Base-by-base conservation (phyloP, 768 basidiomycete species). In the Lactarius psammicola region DNA sequence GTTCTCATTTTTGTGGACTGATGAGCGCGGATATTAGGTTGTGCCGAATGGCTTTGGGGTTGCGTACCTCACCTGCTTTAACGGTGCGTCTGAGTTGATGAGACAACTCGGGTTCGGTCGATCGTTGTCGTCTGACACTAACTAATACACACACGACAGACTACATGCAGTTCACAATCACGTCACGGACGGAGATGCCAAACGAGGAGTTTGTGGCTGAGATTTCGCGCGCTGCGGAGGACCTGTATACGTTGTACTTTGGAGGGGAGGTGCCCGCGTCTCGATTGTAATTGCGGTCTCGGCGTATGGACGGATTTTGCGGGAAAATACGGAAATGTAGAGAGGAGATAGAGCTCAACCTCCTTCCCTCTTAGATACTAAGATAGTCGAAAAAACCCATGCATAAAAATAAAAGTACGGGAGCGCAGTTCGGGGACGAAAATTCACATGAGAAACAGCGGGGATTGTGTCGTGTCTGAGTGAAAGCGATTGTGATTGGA, bases 31-130 rank as follows among this genome's bases (percentile, higher is more conserved):
- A 49, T 20, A 20, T 38, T 63, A 84, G 83, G 91, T 98, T 54
- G 93, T 96, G 30, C 88, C 92, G 1, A 88, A 97, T 69, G 95
- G 95, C 1, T 98, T 95, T 73, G 95, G 95, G 36, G 89, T 98
- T 34, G 90, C 94, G 15, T 98, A 98, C 73, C 88, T 94, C 84
- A 95, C 95, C n/a, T 91, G 92, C 44, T 89, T 85, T 71, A 85
- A 91, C 68, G 87, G 89, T 88, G 64, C 62, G 84, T 74, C 42
- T 26, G 44, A 13, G 30, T 42, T 33, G 40, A 31, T 23, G 34
- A 53, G 26, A 7, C 20, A 9, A 54, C 23, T 40, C 40, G 40
- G 46, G 49, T 26, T 23, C 23, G 23, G 23, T 26, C 26, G 49
- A 40, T 26, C 9, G 18, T 28, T 0, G 5, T n/a, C 30, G 8